Conservation (phyloP, 2,329 filamentous ascomycete genomes). For the Fusarium coicis region DNA sequence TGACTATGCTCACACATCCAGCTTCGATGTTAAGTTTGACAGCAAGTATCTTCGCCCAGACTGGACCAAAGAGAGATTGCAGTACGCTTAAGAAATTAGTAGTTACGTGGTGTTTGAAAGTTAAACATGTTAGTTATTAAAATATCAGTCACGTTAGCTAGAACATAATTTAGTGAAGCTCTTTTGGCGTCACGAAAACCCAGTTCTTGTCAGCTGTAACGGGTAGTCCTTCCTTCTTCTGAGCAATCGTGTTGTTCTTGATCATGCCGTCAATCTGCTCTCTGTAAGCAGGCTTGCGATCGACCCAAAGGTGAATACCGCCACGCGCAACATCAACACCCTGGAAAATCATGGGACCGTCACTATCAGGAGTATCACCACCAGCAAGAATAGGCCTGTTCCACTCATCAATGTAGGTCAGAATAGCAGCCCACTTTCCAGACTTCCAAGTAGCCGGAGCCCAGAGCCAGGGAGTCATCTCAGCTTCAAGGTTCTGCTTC, state of each 20-base stretch:
- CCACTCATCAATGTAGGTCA: conserved; percentile 56
- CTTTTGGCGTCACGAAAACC: conserved; percentile 54
- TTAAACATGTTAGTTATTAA: not conserved
- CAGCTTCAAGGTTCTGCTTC: conserved; percentile 51
- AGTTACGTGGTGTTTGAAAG: not conserved
- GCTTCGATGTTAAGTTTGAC: conserved; percentile 62
- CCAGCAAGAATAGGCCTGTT: conserved; percentile 54
- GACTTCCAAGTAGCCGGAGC: conserved; percentile 57
- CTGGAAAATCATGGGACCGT: conserved; percentile 58
- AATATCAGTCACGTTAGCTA: not conserved
- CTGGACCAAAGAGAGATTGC: conserved; percentile 56
- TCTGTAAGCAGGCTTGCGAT: conserved; percentile 51
- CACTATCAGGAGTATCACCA: conserved; percentile 57
- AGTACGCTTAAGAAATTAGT: conserved; percentile 45
- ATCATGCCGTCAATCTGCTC: conserved; percentile 53
- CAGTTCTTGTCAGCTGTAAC: conserved; percentile 59
- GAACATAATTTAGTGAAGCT: conserved; percentile 44
- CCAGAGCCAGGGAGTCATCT: conserved; percentile 55
- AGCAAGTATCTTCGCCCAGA: conserved; percentile 59
- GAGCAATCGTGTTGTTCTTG: conserved; percentile 47
- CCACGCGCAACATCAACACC: conserved; percentile 55
- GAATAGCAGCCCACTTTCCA: conserved; percentile 57
- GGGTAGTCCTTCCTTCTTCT: conserved; percentile 49
- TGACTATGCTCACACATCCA: conserved; percentile 64
- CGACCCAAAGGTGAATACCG: conserved; percentile 56